phyloP scores from a whole-genome alignment of 371 early-diverging fungal species.

The Apophysomyces sp. region DNA sequence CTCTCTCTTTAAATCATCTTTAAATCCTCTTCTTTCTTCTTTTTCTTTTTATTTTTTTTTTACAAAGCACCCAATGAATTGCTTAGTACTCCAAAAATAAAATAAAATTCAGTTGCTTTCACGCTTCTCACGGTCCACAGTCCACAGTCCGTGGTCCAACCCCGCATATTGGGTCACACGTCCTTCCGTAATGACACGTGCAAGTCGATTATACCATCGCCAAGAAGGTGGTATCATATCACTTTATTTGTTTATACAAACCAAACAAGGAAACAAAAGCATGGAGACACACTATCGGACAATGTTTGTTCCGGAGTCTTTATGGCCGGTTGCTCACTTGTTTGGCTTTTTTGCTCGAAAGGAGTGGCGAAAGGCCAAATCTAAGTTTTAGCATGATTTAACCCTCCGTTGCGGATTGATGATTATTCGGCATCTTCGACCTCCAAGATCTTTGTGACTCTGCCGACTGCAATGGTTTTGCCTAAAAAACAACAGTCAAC shows the following conservation, averaged over 20 bases:
- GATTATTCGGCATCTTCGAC: conserved; percentile 12
- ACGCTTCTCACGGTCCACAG: too few species aligned
- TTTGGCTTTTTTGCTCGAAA: neutral
- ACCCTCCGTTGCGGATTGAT: conserved; percentile 10
- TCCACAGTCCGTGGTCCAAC: too few species aligned
- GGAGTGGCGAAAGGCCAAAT: neutral
- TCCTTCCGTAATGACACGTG: too few species aligned
- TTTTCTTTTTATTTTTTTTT: neutral
- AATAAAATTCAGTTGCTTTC: too few species aligned
- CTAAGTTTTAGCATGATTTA: neutral
- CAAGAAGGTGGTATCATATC: too few species aligned
- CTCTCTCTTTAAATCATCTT: neutral
- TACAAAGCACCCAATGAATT: neutral
- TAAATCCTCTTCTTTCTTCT: neutral
- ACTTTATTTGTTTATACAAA: neutral
- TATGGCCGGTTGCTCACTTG: neutral
- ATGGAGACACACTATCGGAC: conserved; percentile 1
- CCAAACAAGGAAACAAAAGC: neutral
- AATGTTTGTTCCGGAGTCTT: neutral
- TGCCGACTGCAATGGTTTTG: conserved; percentile 95
- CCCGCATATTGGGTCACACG: too few species aligned
- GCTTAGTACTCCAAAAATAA: too few species aligned
- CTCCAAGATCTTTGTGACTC: conserved; percentile 80
- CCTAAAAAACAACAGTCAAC: conserved; percentile 28
- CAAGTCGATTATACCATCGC: too few species aligned